Conservation (phyloP, 305 asterid genomes). For the Striga hermonthica region DNA sequence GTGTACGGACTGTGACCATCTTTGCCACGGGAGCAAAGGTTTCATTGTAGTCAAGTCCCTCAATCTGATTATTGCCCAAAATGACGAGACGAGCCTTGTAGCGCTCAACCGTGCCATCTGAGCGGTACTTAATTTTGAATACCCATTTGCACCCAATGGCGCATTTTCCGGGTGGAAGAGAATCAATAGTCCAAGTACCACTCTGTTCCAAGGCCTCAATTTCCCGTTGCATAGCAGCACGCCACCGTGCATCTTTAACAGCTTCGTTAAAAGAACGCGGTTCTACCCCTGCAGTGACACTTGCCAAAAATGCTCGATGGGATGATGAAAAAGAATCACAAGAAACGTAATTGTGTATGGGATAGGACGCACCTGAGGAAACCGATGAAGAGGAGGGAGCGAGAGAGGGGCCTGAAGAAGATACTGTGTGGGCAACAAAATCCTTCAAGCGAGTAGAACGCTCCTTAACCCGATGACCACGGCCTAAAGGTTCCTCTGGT, state of each 20-base stretch:
- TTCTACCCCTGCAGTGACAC: neutral
- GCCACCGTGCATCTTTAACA: neutral
- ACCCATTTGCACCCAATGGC: neutral
- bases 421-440: no score
- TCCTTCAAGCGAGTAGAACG: no score
- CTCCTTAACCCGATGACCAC: no score
- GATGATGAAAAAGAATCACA: neutral
- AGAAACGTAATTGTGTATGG: neutral
- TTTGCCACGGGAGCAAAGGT: no score
- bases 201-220: neutral
- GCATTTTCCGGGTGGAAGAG: neutral
- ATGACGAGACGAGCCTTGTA: neutral
- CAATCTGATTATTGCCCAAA: no score
- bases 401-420: neutral
- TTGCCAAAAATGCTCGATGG: neutral
- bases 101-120: neutral
- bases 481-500: no score
- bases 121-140: no score
- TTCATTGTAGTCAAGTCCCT: no score
- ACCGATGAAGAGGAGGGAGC: neutral
- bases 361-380: conserved; percentile 20
- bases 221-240: neutral
- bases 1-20: neutral
- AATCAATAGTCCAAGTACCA: neutral
- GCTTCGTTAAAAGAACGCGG: neutral